Conservation (phyloP, 306 rosid species). For the Ormosia emarginata region DNA sequence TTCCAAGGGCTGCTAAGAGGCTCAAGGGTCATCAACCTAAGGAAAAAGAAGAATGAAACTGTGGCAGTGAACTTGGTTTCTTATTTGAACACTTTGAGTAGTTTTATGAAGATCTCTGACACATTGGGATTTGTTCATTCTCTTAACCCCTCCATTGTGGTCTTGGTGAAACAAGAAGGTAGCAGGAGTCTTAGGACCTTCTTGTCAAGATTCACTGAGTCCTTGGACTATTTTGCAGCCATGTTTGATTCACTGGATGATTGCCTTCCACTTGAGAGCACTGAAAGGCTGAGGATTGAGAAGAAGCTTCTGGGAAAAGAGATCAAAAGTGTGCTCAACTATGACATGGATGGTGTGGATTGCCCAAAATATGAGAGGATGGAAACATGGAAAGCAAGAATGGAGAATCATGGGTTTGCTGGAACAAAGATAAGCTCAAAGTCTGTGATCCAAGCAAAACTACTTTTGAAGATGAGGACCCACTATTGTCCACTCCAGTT, state of each 20-base stretch:
- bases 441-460: constrained; percentile 60
- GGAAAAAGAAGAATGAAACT: constrained; percentile 49
- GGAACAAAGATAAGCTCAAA: constrained; percentile 49
- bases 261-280: constrained; percentile 56
- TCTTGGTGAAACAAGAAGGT: constrained; percentile 60
- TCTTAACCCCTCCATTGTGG: constrained; percentile 42
- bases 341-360: constrained; percentile 28
- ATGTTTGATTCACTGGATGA: constrained; percentile 71
- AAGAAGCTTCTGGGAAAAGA: constrained; percentile 61
- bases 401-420: constrained; percentile 55
- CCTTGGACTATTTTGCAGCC: constrained; percentile 63
- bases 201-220: constrained; percentile 61
- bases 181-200: constrained; percentile 33
- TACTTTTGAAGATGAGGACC: constrained; percentile 60
- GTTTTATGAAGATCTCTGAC: constrained; percentile 33
- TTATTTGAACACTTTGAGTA: constrained; percentile 32
- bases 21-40: constrained; percentile 24
- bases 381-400: constrained; percentile 58
- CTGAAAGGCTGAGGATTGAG: constrained; percentile 61
- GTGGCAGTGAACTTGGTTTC: constrained; percentile 57
- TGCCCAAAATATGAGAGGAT: constrained; percentile 42
- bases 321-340: constrained; percentile 48
- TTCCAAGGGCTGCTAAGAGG: constrained; percentile 55
- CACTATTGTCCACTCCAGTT: constrained; percentile 48
- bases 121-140: constrained; percentile 43